A percentile compares a stretch with the other conserved stretches of the same genome.
These are phyloP conservation scores for Astragalus glycyphyllos DNA, from an alignment of 306 rosid species.

Conservation along the genomic window DNA sequence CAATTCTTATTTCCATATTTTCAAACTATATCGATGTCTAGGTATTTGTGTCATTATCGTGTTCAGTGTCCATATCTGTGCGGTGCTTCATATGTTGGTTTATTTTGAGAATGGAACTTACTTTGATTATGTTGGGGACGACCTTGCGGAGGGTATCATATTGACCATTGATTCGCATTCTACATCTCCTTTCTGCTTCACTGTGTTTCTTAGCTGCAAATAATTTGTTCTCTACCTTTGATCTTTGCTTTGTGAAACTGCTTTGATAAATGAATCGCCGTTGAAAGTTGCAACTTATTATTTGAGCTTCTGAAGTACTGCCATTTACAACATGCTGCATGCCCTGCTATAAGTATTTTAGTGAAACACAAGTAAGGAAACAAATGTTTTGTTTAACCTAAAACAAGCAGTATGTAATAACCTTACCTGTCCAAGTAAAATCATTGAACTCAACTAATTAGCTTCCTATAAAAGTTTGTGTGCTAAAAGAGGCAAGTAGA, in stretches of 20 bases:
- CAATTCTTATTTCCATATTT: too few relatives aligned
- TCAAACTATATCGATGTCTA: too few relatives aligned
- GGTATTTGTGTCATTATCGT: too few relatives aligned
- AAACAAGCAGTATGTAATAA: conserved; percentile 2
- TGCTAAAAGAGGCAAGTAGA: conserved; percentile 39
- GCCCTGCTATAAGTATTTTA: conserved; percentile 43
- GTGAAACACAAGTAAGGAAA: conserved; percentile 30
- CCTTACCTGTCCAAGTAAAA: conserved; percentile 48
- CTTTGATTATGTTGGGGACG: conserved; percentile 66
- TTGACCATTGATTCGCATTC: conserved; percentile 74
- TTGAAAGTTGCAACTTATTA: conserved; percentile 41
- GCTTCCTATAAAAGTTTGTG: conserved; percentile 22
- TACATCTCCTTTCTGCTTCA: conserved; percentile 77
- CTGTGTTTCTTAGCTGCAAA: conserved; percentile 48
- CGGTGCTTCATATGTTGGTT: not conserved
- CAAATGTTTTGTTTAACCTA: not conserved
- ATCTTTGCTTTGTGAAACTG: too few relatives aligned
- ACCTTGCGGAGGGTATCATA: conserved; percentile 60
- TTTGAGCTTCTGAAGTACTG: conserved; percentile 41
- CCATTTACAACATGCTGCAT: conserved; percentile 55
- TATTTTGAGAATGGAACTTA: conserved; percentile 35
- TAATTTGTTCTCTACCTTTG: too few relatives aligned
- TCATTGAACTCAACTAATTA: conserved; percentile 44
- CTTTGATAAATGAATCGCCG: conserved; percentile 8
- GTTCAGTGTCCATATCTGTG: too few relatives aligned